These are phyloP conservation scores for Hypoxylon sp. DNA, from an alignment of 2,329 filamentous ascomycete genomes.

Conservation along the genomic window DNA sequence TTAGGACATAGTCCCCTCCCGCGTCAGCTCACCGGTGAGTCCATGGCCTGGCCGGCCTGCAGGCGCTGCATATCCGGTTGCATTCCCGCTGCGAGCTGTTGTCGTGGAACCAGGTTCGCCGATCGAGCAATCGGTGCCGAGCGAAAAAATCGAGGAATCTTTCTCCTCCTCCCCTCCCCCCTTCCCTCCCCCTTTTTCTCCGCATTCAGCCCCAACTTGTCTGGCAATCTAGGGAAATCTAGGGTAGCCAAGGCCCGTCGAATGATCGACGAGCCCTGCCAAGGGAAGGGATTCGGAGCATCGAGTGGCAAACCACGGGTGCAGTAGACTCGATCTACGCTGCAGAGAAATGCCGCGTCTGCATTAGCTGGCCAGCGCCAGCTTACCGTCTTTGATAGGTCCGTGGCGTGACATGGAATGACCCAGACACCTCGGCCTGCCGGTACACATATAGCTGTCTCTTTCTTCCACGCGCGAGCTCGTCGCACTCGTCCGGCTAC, in stretches of 20 bases:
- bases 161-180: no score
- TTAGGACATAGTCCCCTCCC: conserved; percentile 20
- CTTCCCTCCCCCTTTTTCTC: conserved; percentile 25
- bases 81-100: conserved; percentile 33
- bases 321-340: conserved; percentile 11
- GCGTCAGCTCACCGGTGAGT: conserved; percentile 31
- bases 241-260: conserved; percentile 28
- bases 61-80: conserved; percentile 33
- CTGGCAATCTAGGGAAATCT: conserved; percentile 17
- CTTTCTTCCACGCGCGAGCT: not conserved
- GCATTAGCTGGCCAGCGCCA: conserved; percentile 4
- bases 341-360: conserved; percentile 2
- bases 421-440: not conserved
- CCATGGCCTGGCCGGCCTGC: conserved; percentile 22
- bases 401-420: conserved; percentile 3
- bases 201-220: conserved; percentile 26
- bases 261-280: conserved; percentile 29
- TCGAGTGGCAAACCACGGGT: conserved; percentile 1
- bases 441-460: conserved; percentile 1
- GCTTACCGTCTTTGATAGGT: conserved; percentile 13
- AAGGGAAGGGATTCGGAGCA: conserved; percentile 10
- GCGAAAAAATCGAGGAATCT: not conserved
- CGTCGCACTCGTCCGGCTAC: not conserved
- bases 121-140: conserved; percentile 1
- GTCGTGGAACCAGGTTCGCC: conserved; percentile 30